A percentile compares a stretch with the other conserved stretches of the same genome.
Evolutionary conservation across 2,329 filamentous ascomycete species (phyloP).

Genomic region (Truncatella angustata): DNA sequence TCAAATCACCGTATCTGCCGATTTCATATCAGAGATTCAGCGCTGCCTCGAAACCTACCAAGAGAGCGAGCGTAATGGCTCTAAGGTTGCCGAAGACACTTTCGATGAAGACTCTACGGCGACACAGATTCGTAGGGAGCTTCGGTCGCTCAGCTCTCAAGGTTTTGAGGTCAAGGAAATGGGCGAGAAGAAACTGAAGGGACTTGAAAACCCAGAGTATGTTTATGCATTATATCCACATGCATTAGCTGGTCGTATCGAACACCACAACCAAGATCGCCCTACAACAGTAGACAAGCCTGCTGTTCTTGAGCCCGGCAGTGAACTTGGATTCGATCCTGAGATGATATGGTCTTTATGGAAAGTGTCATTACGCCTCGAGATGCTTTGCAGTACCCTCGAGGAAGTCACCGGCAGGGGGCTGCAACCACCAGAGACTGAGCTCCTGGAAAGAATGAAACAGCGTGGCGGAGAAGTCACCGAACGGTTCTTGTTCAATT

Average conservation of each 20-base stretch:
- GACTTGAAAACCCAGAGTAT: slow-evolving; percentile 93
- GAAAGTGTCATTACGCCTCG: slow-evolving; percentile 82
- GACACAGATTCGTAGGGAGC: slow-evolving; percentile 80
- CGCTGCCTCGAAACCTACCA: slow-evolving; percentile 86
- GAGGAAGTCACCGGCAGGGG: slow-evolving; percentile 64
- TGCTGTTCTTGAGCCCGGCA: slow-evolving; percentile 60
- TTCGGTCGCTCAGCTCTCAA: slow-evolving; percentile 82
- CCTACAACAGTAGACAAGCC: slow-evolving; percentile 50
- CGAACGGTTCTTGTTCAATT: slow-evolving; percentile 82
- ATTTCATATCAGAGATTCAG: slow-evolving; percentile 96
- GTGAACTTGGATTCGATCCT: slow-evolving; percentile 73
- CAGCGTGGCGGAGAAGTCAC: slow-evolving; percentile 77
- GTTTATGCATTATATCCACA: slow-evolving; percentile 96
- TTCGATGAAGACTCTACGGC: slow-evolving; percentile 73
- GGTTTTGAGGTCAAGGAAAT: slow-evolving; percentile 97
- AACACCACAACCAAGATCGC: slow-evolving; percentile 57
- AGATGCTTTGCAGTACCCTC: slow-evolving; percentile 90
- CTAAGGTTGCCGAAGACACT: slow-evolving; percentile 68
- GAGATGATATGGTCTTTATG: slow-evolving; percentile 87
- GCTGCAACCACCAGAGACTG: slow-evolving; percentile 78
- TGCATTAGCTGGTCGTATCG: slow-evolving; percentile 75
- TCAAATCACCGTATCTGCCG: slow-evolving; percentile 93
- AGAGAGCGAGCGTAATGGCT: slow-evolving; percentile 72
- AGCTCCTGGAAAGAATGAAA: slow-evolving; percentile 70
- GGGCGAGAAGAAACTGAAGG: slow-evolving; percentile 92